These are phyloP conservation scores for Aspergillus conjunctus DNA, from an alignment of 495 filamentous ascomycete genomes.

Conservation along the genomic window DNA sequence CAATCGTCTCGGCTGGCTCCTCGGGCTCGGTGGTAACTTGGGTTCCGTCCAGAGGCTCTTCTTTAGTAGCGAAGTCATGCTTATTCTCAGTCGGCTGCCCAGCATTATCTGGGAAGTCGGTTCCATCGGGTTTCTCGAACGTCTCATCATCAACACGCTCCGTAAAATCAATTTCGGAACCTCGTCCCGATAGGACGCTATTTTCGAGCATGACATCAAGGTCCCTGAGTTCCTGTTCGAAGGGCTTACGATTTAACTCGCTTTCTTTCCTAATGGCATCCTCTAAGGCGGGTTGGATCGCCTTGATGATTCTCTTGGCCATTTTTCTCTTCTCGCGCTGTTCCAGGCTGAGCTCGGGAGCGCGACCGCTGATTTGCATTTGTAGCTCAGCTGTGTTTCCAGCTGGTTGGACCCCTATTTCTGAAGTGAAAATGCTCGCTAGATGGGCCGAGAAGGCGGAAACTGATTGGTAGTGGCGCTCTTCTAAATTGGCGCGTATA, in stretches of 20 bases:
- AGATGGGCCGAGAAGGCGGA: constrained; percentile 74
- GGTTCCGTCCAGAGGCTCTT: constrained; percentile 17
- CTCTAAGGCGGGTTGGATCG: constrained; percentile 74
- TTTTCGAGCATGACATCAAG: constrained; percentile 71
- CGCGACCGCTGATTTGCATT: constrained; percentile 54
- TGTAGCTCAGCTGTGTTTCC: constrained; percentile 56
- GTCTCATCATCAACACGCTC: constrained; percentile 33
- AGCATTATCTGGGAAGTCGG: not conserved
- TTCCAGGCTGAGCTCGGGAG: constrained; percentile 59
- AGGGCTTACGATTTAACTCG: constrained; percentile 68
- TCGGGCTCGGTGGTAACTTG: constrained; percentile 12
- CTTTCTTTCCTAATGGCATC: constrained; percentile 76
- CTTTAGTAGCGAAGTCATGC: constrained; percentile 24
- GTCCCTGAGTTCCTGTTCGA: constrained; percentile 69
- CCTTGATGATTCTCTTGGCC: constrained; percentile 82
- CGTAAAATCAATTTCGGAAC: constrained; percentile 38
- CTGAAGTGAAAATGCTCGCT: constrained; percentile 65
- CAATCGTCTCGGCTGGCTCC: constrained; percentile 8
- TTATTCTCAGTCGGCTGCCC: constrained; percentile 22
- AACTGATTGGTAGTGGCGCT: constrained; percentile 74
- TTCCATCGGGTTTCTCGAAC: constrained; percentile 20
- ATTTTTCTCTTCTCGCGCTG: constrained; percentile 67
- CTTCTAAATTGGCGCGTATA: constrained; percentile 65
- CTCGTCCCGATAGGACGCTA: constrained; percentile 50
- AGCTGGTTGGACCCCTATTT: constrained; percentile 60